Base-by-base conservation (phyloP, 805 yeast genomes). In the Candida tibetensis region DNA sequence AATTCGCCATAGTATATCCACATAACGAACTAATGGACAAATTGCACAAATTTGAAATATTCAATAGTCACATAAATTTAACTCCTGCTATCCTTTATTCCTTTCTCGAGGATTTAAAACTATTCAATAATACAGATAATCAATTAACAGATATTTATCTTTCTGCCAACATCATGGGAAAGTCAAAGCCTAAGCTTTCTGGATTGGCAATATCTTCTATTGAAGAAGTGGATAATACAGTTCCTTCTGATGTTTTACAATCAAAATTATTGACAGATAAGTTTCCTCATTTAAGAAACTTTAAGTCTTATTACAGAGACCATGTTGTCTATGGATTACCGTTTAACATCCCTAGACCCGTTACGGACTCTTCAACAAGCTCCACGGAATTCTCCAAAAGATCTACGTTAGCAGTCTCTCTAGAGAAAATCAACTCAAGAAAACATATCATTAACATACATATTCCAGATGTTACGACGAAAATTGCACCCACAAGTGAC, bases 391-490 rank as follows among this genome's bases (percentile, higher is more conserved):
- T 7, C 9, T 21, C 25, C 7, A 17, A 17, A 22, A 16, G 22
- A 17, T 12, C 34, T 19, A 4, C 12, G 12, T 13, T 64, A 39
- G 74, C 62, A 1, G 43, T 71, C 1, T 72, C 77, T 1, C 37
- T 70, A 22, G 66, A 59, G 31, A 59, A 60, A 34, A 42, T 61
- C 32, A 67, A 63, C 44, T 45, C 67, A 8, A 46, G 73, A 28
- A 63, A 62, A 36, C 60, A 62, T 39, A 32, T 44, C 4, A 34
- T 72, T 8, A 62, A 66, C 37, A 39, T 72, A 5, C 77, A 72
- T 46, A 45, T 72, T 6, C 72, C 74, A 3, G 77, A 72, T 46
- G 36, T 68, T 4, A 62, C 62, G 7, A 51, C 71, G 1, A 58
- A 49, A 33, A 25, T 70, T 4, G 15, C 57, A 2, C 75, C 75